Base-by-base conservation (phyloP, 768 basidiomycete species). In the Aureoboletus auriporus region DNA sequence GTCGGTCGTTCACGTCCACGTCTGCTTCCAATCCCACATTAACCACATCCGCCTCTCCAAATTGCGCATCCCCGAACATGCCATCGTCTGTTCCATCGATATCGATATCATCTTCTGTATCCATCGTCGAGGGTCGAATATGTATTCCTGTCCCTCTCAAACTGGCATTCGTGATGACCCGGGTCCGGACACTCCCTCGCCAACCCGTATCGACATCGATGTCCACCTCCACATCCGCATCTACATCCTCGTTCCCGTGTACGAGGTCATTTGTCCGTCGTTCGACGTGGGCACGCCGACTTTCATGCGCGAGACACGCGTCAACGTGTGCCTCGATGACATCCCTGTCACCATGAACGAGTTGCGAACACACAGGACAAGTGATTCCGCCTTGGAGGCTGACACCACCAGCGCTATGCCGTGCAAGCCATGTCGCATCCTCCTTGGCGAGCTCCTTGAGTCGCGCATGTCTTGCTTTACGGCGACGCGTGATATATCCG, bases 291-390 rank as follows among this genome's bases (percentile, higher is more conserved):
- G 69, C 65, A 43, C 73, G 68, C 44, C 61, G 49, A 41, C 55
- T 71, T 56, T 81, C 78, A 56, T 86, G 71, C 5, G 79, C 80
- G 37, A 92, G 64, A 61, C 89, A 92, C 7, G 86, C 73, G 57
- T 92, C 86, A n/a, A 92, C 77, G 66, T 92, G 89, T 13, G 86
- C 87, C 56, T 87, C 81, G 3, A 88, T 59, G 8, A 89, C 82
- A 51, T 89, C 89, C 38, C 75, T 71, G 57, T 89, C 88, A 1
- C 88, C 89, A 39, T 66, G 69, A 1, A 89, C 72, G 13, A 64
- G 65, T 35, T 67, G 66, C 39, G 74, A 65, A 60, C 89, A 92
- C 20, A 92, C 79, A 1, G 89, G 89, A 57, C 89, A 92, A n/a
- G 73, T 58, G 13, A 77, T 72, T 27, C 73, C 75, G n/a, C 58